phyloP scores from a whole-genome alignment of 306 rosid genomes.

The Cucumis melo region DNA sequence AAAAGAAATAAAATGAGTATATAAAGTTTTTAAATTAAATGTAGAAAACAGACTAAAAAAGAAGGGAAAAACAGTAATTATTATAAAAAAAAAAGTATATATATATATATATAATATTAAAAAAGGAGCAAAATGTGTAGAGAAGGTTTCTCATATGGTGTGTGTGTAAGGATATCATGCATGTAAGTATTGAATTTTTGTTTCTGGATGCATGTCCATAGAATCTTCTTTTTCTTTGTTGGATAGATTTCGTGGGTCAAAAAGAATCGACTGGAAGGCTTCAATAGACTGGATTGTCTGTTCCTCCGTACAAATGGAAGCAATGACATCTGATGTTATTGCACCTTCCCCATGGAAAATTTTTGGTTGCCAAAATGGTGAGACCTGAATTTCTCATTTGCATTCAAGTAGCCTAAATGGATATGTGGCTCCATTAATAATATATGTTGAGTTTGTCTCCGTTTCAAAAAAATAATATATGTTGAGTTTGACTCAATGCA shows the following conservation, averaged over 20 bases:
- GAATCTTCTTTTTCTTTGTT: background rate
- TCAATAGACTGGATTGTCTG: slow-evolving; percentile 35
- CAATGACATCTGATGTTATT: slow-evolving; percentile 62
- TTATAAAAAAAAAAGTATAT: no score
- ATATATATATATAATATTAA: background rate
- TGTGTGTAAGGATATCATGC: background rate
- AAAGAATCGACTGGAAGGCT: slow-evolving; percentile 23
- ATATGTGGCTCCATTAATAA: background rate
- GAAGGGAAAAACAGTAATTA: background rate
- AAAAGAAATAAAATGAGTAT: background rate
- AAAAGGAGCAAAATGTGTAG: background rate
- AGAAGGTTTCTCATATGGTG: no score
- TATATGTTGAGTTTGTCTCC: slow-evolving; percentile 2
- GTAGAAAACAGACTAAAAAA: background rate
- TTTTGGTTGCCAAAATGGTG: slow-evolving; percentile 89
- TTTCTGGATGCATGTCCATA: background rate
- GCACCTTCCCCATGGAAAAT: slow-evolving; percentile 91
- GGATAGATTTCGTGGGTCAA: slow-evolving; percentile 47
- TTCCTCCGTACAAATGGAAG: slow-evolving; percentile 35
- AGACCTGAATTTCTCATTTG: slow-evolving; percentile 14
- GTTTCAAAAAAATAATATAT: background rate
- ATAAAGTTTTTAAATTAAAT: background rate
- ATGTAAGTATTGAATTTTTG: background rate
- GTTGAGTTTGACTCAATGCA: slow-evolving; percentile 18
- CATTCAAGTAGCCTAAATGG: background rate